Conservation (phyloP, 2,329 filamentous ascomycete species). For the Penicillium aurantiogriseum region DNA sequence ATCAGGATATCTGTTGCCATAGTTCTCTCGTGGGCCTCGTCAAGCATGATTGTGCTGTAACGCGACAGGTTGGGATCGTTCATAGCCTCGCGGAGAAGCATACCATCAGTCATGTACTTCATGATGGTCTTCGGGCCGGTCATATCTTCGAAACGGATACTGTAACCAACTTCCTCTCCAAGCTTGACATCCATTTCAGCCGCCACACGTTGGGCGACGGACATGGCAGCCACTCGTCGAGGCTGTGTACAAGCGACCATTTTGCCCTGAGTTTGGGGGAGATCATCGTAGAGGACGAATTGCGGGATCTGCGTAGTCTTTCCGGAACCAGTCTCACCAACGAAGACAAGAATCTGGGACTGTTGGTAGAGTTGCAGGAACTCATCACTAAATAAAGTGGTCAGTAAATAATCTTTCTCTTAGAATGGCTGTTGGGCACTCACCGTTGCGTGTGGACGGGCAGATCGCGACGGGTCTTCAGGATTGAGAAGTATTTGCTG, state of each 20-base stretch:
- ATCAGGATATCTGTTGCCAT: slow-evolving; percentile 97
- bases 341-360: slow-evolving; percentile 94
- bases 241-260: slow-evolving; percentile 97
- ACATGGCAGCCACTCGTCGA: slow-evolving; percentile 97
- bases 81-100: slow-evolving; percentile 95
- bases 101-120: slow-evolving; percentile 99
- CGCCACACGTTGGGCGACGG: slow-evolving; percentile 94
- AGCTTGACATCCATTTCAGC: slow-evolving; percentile 92
- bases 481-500: slow-evolving; percentile 82
- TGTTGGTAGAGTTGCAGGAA: slow-evolving; percentile 91
- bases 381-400: slow-evolving; percentile 62
- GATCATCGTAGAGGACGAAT: slow-evolving; percentile 95
- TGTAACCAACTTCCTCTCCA: slow-evolving; percentile 95
- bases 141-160: slow-evolving; percentile 96
- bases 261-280: slow-evolving; percentile 81
- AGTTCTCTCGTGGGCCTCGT: slow-evolving; percentile 97
- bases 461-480: slow-evolving; percentile 77
- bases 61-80: slow-evolving; percentile 87
- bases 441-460: slow-evolving; percentile 89
- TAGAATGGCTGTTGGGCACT: slow-evolving; percentile 25
- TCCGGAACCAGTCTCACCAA: slow-evolving; percentile 98
- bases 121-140: slow-evolving; percentile 84
- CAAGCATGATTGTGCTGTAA: slow-evolving; percentile 97
- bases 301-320: slow-evolving; percentile 99
- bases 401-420: slow-evolving; percentile 5